Evolutionary conservation across 1,284 basidiomycete species (phyloP).

Genomic region (Irpex lacteus): DNA sequence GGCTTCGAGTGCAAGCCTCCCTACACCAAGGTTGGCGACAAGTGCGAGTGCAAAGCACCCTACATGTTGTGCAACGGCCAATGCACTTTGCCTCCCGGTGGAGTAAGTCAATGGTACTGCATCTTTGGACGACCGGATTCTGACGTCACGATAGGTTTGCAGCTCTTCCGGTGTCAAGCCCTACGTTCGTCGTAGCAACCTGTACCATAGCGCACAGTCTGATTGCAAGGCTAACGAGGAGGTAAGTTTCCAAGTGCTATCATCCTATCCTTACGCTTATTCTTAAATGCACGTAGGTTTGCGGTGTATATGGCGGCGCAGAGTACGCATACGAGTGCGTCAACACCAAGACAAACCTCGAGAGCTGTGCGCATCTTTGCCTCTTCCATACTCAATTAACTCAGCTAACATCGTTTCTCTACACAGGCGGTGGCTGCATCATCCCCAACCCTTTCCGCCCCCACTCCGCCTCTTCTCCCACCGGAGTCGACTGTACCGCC

Average conservation of each 20-base stretch:
- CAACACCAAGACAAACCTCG: constrained; percentile 17
- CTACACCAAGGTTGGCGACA: constrained; percentile 8
- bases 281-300: constrained; percentile 1
- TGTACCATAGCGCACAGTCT: constrained; percentile 4
- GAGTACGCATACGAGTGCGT: constrained; percentile 18
- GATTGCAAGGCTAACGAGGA: constrained; percentile 12
- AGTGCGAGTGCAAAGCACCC: constrained; percentile 21
- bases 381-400: not conserved
- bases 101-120: constrained; percentile 10
- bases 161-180: constrained; percentile 12
- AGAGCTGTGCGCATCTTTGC: constrained; percentile 18
- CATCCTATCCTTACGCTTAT: not conserved
- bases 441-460: constrained; percentile 14
- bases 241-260: constrained; percentile 10
- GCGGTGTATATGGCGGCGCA: constrained; percentile 13
- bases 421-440: constrained; percentile 16
- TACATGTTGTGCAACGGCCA: constrained; percentile 20
- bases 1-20: constrained; percentile 17
- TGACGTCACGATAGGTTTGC: constrained; percentile 10
- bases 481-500: constrained; percentile 9
- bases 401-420: not conserved
- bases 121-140: too few species aligned
- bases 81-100: constrained; percentile 12
- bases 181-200: constrained; percentile 2
- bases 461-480: not conserved